These are phyloP conservation scores for Plasmodium adleri DNA, from an alignment of 169 alveolate genomes.

Conservation along the genomic window DNA sequence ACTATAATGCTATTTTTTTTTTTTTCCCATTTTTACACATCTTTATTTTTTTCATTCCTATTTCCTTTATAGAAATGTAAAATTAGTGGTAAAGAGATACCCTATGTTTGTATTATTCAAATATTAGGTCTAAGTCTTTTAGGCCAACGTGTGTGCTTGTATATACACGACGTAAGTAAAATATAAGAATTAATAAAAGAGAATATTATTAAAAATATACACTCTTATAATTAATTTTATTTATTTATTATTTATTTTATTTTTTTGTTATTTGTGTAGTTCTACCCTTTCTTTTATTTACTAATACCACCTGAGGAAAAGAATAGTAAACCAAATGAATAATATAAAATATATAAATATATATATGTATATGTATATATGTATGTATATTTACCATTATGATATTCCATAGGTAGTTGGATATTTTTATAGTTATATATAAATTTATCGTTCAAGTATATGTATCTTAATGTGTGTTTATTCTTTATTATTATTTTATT, in stretches of 20 bases:
- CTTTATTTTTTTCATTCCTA: background rate
- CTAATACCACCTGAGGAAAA: constrained; percentile 72
- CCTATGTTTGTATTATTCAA: constrained; percentile 51
- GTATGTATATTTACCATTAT: background rate
- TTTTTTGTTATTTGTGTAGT: constrained; percentile 13
- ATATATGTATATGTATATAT: background rate
- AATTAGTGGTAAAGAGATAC: constrained; percentile 41
- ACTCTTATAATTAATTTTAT: background rate
- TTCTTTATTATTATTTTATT: background rate
- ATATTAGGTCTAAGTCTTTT: constrained; percentile 48
- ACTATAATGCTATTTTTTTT: too few species aligned
- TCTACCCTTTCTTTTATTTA: constrained; percentile 56
- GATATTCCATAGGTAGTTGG: too few species aligned
- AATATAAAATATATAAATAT: constrained; percentile 3
- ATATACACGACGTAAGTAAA: constrained; percentile 56
- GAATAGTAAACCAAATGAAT: constrained; percentile 24
- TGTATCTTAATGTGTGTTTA: background rate
- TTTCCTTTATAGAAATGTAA: constrained; percentile 30
- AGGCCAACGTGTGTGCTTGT: constrained; percentile 72
- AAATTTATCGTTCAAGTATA: background rate
- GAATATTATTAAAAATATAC: background rate
- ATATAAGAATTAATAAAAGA: constrained; percentile 1
- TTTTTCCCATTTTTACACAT: background rate
- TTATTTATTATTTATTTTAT: background rate
- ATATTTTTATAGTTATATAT: too few species aligned